Evolutionary conservation across 495 filamentous ascomycete genomes (phyloP).

Genomic region (Lasiosphaeria hispida): DNA sequence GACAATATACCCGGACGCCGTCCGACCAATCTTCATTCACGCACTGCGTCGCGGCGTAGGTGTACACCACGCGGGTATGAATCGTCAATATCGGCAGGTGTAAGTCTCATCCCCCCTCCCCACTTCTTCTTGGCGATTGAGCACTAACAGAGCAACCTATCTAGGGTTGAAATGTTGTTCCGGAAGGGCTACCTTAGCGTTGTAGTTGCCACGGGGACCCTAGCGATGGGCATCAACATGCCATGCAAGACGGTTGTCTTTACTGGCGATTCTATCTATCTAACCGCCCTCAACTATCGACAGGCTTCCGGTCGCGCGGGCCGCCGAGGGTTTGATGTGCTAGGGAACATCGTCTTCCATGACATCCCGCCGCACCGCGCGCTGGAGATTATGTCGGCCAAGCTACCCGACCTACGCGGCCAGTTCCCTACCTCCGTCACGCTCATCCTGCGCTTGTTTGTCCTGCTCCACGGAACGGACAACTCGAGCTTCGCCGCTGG

Average conservation of each 20-base stretch:
- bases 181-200: conserved; percentile 68
- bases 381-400: conserved; percentile 63
- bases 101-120: background rate
- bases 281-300: conserved; percentile 72
- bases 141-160: conserved; percentile 24
- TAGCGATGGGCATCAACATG: conserved; percentile 81
- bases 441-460: conserved; percentile 66
- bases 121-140: no score
- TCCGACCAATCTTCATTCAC: conserved; percentile 49
- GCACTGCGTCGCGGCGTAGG: conserved; percentile 65
- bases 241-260: conserved; percentile 81
- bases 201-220: conserved; percentile 74
- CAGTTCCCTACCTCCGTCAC: conserved; percentile 77
- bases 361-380: conserved; percentile 53
- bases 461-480: conserved; percentile 62
- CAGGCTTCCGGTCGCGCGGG: conserved; percentile 76
- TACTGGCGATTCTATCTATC: conserved; percentile 64
- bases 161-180: conserved; percentile 66
- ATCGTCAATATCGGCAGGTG: conserved; percentile 67
- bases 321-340: conserved; percentile 73
- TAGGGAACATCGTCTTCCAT: conserved; percentile 80
- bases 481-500: conserved; percentile 56
- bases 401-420: conserved; percentile 68
- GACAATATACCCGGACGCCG: conserved; percentile 47
- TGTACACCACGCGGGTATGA: conserved; percentile 77